Conservation (phyloP, 2,329 filamentous ascomycete genomes). For the Alternaria angustiovoidea region DNA sequence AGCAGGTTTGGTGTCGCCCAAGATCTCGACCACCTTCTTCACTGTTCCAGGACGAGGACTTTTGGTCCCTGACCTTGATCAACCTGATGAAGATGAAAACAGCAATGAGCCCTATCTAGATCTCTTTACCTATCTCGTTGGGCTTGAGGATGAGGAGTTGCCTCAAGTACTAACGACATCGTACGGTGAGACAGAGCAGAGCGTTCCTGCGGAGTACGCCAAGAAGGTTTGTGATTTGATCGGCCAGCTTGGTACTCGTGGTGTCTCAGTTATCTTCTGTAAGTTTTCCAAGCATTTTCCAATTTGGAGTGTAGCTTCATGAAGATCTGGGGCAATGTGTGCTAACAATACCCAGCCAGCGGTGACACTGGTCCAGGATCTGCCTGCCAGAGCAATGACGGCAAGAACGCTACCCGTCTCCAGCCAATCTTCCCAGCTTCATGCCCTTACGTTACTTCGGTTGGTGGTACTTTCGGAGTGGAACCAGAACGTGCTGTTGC, state of each 20-base stretch:
- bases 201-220: conserved; percentile 47
- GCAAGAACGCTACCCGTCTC: conserved; percentile 54
- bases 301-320: background rate
- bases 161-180: conserved; percentile 51
- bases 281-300: background rate
- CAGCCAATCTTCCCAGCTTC: conserved; percentile 57
- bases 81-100: conserved; percentile 53
- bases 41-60: conserved; percentile 57
- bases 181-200: conserved; percentile 53
- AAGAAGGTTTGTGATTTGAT: conserved; percentile 52
- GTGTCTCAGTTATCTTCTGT: conserved; percentile 51
- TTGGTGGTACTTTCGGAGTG: conserved; percentile 54
- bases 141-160: conserved; percentile 45
- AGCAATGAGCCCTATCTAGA: conserved; percentile 59
- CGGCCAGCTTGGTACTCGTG: conserved; percentile 51
- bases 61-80: conserved; percentile 59
- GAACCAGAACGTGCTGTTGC: conserved; percentile 51
- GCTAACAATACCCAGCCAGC: conserved; percentile 23
- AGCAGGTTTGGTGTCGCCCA: conserved; percentile 53
- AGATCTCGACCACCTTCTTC: conserved; percentile 56
- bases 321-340: background rate
- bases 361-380: conserved; percentile 53
- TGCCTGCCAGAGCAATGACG: conserved; percentile 57
- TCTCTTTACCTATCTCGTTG: conserved; percentile 48
- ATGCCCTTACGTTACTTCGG: conserved; percentile 59